Base-by-base conservation (phyloP, 768 basidiomycete genomes). In the Calvatia gigantea region DNA sequence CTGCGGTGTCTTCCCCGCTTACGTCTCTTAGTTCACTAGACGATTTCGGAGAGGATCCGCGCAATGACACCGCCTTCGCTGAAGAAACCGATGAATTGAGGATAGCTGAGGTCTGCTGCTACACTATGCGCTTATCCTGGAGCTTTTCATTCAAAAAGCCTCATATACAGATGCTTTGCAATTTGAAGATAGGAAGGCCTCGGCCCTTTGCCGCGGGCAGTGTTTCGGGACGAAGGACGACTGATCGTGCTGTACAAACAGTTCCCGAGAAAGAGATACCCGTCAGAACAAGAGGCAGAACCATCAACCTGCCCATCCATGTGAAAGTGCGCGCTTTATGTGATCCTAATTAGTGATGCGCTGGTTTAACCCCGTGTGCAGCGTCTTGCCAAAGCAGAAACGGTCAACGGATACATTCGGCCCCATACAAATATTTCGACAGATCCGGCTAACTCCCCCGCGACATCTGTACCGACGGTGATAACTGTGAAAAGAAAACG, bases 1-100 rank as follows among this genome's bases (percentile, higher is more conserved):
- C 86, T 42, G 76, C 73, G 32, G 65, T 83, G 67, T 89, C 86
- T 11, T 89, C 89, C 0, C 89, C 87, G 2, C 69, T 90, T 38
- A 89, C 88, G 21, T 86, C 87, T 1, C 68, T 91, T 46, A 89
- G 86, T 60, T 89, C 87, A 33, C 66, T 89, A 56, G 86, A 87
- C 51, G 88, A 86, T 50, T 66, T 56, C 49, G 54, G 70, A 12
- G 82, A 85, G 19, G 75, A 80, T 29, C 65, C 70, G 33, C 54
- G 49, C 8, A 67, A 56, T 60, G 62, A 51, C 60, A 68, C 21
- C 59, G 68, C 46, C 51, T 65, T 56, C 51, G 60, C 65, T 60
- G 56, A 60, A 64, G 70, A 77, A 58, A 35, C 65, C 0, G 84
- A 85, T 42, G 83, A 86, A 50, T 60, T 86, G 51, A 73, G 70